Evolutionary conservation across 495 filamentous ascomycete species (phyloP), one percentile per base, ranked within the genome.

Genomic region (Trichoderma gamsii): DNA sequence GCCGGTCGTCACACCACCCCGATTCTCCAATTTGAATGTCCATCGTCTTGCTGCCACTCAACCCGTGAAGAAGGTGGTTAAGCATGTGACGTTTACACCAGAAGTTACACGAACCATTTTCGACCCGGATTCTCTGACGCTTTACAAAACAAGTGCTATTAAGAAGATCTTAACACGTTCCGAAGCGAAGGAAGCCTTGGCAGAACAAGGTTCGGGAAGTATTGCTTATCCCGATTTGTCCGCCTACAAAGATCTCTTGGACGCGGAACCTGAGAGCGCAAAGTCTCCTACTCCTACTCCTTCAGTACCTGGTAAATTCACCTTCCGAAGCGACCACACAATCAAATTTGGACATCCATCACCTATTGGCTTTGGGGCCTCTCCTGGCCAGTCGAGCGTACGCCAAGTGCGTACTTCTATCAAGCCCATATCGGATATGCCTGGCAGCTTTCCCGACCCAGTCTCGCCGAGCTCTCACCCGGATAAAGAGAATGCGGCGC

Each of bases 261-360:
- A 69, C 5, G 69, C 74, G 27, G 43, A 74, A 27, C 51, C 74
- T 2, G 72, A 73, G 51, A 78, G 77, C 44, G 71, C 75, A 3
- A 67, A 69, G 44, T 56, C 71, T 18, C 71, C 67, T 8, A 74
- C 75, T 49, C 71, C 67, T 7, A 74, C 75, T 49, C 71, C 79
- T 6, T 72, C 80, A 7, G 78, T 76, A 18, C 82, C 86, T 11
- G 79, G 82, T 63, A 82, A 80, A 21, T 88, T 88, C 69, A 86
- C 85, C 0, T 88, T 88, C 80, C 81, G 84, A 27, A 81, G 78
- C 69, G 84, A 86, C 63, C 80, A 84, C 71, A 85, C 82, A 2
- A 85, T 87, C 75, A 76, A 75, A 44, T 86, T 89, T 66, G 77
- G 77, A 51, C 69, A 70, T 63, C 59, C 71, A 8, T 79, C 81